Percentiles rank a stretch among this genome's conserved stretches.
phyloP scores from a whole-genome alignment of 441 rosid genomes.

The Aleurites moluccanus region DNA sequence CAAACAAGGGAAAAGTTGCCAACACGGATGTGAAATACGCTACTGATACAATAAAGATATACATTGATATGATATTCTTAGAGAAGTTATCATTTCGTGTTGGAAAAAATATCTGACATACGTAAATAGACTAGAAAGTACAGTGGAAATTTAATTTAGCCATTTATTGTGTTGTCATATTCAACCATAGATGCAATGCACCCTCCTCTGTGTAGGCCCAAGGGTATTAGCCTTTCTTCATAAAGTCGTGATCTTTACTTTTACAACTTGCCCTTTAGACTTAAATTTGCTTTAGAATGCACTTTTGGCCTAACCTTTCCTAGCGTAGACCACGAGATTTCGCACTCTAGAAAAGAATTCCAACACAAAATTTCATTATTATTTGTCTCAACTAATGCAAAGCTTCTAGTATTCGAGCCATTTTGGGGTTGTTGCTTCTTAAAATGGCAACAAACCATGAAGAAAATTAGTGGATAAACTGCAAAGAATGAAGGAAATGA shows the following conservation, averaged over 20 bases:
- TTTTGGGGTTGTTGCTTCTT: too few species aligned
- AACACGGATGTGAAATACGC: too few species aligned
- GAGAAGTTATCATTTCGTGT: too few species aligned
- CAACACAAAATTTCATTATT: background rate
- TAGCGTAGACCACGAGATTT: background rate
- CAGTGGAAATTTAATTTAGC: background rate
- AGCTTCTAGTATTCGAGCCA: background rate
- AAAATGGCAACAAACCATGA: too few species aligned
- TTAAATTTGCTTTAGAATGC: conserved; percentile 1
- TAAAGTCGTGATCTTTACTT: background rate
- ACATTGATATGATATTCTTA: too few species aligned
- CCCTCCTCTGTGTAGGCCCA: background rate
- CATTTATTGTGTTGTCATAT: background rate
- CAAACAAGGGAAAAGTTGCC: too few species aligned
- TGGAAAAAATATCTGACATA: background rate
- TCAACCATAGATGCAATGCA: conserved; percentile 4
- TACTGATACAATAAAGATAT: too few species aligned
- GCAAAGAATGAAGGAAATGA: too few species aligned
- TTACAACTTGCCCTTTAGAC: background rate
- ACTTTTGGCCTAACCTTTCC: background rate
- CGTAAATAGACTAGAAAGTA: background rate
- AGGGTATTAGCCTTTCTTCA: background rate
- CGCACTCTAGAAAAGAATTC: background rate
- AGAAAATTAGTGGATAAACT: too few species aligned
- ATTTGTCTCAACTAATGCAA: background rate